Percentiles rank a stretch among this genome's conserved stretches.
Evolutionary conservation across 2,329 filamentous ascomycete species (phyloP).

Genomic region (Ilyonectria robusta): DNA sequence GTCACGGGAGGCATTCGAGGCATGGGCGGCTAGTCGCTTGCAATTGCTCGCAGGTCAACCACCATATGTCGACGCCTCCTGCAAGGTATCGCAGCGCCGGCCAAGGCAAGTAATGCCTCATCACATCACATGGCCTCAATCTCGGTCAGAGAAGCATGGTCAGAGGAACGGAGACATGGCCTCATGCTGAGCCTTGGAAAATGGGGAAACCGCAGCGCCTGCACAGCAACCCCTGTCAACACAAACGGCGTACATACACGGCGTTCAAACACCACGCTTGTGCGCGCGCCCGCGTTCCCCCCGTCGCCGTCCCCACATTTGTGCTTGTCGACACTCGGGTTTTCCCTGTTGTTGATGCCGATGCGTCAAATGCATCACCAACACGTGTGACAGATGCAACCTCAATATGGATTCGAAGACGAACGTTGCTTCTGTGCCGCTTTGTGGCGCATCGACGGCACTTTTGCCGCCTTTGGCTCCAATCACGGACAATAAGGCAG

Average conservation of each 20-base stretch:
- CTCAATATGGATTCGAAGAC: background rate
- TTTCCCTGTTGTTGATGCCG: slow-evolving; percentile 14
- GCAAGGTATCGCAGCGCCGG: slow-evolving; percentile 25
- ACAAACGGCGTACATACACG: background rate
- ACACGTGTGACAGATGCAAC: slow-evolving; percentile 20
- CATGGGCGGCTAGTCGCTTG: slow-evolving; percentile 6
- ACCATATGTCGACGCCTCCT: slow-evolving; percentile 13
- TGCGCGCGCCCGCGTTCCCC: slow-evolving; percentile 12
- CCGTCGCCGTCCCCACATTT: slow-evolving; percentile 25
- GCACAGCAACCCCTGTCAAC: slow-evolving; percentile 38
- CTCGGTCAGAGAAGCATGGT: slow-evolving; percentile 35
- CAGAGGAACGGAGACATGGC: slow-evolving; percentile 39
- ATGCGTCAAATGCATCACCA: slow-evolving; percentile 14
- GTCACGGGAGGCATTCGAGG: slow-evolving; percentile 13
- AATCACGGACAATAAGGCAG: background rate
- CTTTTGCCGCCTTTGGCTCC: slow-evolving; percentile 5
- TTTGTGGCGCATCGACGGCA: slow-evolving; percentile 12
- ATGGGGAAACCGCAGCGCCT: slow-evolving; percentile 36
- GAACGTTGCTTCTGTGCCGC: slow-evolving; percentile 18
- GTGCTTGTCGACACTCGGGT: slow-evolving; percentile 12
- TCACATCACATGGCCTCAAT: slow-evolving; percentile 36
- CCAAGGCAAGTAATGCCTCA: slow-evolving; percentile 24
- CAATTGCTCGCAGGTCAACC: slow-evolving; percentile 11
- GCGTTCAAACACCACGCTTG: slow-evolving; percentile 8
- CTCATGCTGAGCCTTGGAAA: slow-evolving; percentile 36